Conservation (phyloP, 495 filamentous ascomycete genomes). For the Neurospora sublineolata region DNA sequence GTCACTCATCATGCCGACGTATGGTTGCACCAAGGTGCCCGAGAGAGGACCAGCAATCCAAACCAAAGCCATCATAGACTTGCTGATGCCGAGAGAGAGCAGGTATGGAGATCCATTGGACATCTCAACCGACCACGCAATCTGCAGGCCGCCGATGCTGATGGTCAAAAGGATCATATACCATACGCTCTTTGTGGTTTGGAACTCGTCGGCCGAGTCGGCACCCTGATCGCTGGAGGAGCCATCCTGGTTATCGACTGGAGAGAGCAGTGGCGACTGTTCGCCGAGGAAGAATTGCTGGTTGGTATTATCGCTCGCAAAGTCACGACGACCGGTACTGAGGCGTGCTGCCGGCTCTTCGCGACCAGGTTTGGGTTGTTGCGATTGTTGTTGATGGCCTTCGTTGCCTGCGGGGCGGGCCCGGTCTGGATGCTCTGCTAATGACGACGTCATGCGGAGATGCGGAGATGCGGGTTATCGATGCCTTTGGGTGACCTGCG, state of each 20-base stretch:
- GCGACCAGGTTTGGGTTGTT: neutral
- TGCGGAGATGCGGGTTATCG: slow-evolving; percentile 14
- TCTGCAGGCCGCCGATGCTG: slow-evolving; percentile 73
- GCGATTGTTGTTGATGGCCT: slow-evolving; percentile 1
- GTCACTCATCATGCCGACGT: slow-evolving; percentile 82
- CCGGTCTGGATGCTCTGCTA: slow-evolving; percentile 17
- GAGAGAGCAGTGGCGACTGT: slow-evolving; percentile 47
- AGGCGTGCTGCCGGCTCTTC: neutral
- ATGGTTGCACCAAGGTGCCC: slow-evolving; percentile 82
- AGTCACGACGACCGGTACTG: neutral
- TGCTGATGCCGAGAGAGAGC: slow-evolving; percentile 74
- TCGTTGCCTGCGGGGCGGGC: slow-evolving; percentile 18
- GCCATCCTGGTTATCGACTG: slow-evolving; percentile 27
- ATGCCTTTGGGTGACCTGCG: slow-evolving; percentile 5
- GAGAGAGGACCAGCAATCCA: slow-evolving; percentile 90
- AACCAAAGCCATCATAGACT: slow-evolving; percentile 82
- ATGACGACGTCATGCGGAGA: slow-evolving; percentile 29
- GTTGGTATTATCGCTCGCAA: neutral
- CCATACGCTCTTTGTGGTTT: slow-evolving; percentile 63
- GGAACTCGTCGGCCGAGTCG: slow-evolving; percentile 30
- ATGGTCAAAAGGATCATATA: slow-evolving; percentile 78
- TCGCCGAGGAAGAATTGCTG: slow-evolving; percentile 31
- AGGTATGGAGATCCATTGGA: slow-evolving; percentile 68
- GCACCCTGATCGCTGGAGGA: slow-evolving; percentile 24
- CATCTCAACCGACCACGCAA: slow-evolving; percentile 89